Base-by-base conservation (phyloP, 2,329 filamentous ascomycete genomes). In the Colletotrichum sp. region DNA sequence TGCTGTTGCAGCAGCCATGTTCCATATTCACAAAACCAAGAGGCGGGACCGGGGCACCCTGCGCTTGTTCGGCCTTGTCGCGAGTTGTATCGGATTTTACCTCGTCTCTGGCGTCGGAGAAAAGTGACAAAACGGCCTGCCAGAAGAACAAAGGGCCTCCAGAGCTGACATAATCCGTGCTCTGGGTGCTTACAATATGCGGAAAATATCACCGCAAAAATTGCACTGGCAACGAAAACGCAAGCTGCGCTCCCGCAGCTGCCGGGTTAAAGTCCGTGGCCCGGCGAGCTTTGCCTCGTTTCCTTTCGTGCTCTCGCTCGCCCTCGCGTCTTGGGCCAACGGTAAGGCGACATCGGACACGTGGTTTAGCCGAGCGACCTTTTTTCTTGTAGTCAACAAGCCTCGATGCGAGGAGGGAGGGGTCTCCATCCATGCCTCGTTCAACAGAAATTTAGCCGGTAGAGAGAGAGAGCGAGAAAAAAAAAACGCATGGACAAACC, bases 291-390 rank as follows among this genome's bases (percentile, higher is more conserved):
- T 65, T 49, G 10, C 44, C 62, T 65, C 26, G 24, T 39, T 30
- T 28, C 36, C 34, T 44, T 28, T 26, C 32, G 21, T 49, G 18
- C 9, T 21, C 9, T 49, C 44, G 26, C 12, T 49, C 44, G 26
- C 12, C 49, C 18, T 62, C 24, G n/a, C 55, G 67, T 55, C 67
- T 70, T 63, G 26, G 36, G 36, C 68, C 55, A 70, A 70, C 68
- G 18, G 68, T 44, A 63, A 26, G 68, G 68, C 68, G 68, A 70
- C 68, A 70, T 70, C 68, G 68, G 68, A 62, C 68, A 70, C 67
- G 67, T 69, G 67, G 36, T 32, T 49, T 39, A 34, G n/a, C 49
- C 59, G n/a, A 52, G 24, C n/a, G 3, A 16, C 15, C 15, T n/a
- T 64, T 44, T 69, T 44, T 32, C 59, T 52, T 28, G 10, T 59